These are phyloP conservation scores for Syncephalastrum monosporum DNA, from an alignment of 371 early-diverging fungal species.

Conservation along the genomic window DNA sequence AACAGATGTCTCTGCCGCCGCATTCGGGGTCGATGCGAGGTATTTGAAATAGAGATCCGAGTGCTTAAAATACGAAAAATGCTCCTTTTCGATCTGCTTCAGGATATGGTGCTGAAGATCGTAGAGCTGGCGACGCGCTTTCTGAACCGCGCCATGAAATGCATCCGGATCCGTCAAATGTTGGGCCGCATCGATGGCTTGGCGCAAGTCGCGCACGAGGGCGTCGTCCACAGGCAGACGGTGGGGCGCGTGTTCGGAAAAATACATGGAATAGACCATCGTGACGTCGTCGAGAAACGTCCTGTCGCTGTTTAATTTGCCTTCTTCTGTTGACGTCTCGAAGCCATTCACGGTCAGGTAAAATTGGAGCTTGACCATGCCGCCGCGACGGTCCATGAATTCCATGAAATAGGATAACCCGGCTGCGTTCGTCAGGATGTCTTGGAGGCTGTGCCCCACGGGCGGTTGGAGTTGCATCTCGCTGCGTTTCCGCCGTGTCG, in stretches of 20 bases:
- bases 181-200: constrained; percentile 22
- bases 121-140: constrained; percentile 26
- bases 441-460: constrained; percentile 31
- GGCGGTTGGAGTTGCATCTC: constrained; percentile 2
- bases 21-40: constrained; percentile 46
- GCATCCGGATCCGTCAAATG: constrained; percentile 11
- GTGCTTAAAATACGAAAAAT: constrained; percentile 63
- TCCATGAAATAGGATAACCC: constrained; percentile 81
- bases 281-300: constrained; percentile 59
- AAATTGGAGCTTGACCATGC: constrained; percentile 68
- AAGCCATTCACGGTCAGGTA: constrained; percentile 78
- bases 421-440: constrained; percentile 64
- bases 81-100: constrained; percentile 58
- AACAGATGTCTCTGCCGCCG: constrained; percentile 19
- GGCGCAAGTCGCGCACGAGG: constrained; percentile 23
- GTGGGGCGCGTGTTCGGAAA: constrained; percentile 53
- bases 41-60: constrained; percentile 71
- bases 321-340: constrained; percentile 28
- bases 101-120: constrained; percentile 59
- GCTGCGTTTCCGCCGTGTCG: constrained; percentile 21
- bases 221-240: constrained; percentile 38
- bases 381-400: constrained; percentile 74
- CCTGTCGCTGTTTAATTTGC: constrained; percentile 12
- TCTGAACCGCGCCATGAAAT: constrained; percentile 13
- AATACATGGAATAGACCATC: constrained; percentile 72